A percentile compares a stretch with the other conserved stretches of the same genome.
phyloP scores from a whole-genome alignment of 2,329 filamentous ascomycete species.

The Trichophaea hybrida region DNA sequence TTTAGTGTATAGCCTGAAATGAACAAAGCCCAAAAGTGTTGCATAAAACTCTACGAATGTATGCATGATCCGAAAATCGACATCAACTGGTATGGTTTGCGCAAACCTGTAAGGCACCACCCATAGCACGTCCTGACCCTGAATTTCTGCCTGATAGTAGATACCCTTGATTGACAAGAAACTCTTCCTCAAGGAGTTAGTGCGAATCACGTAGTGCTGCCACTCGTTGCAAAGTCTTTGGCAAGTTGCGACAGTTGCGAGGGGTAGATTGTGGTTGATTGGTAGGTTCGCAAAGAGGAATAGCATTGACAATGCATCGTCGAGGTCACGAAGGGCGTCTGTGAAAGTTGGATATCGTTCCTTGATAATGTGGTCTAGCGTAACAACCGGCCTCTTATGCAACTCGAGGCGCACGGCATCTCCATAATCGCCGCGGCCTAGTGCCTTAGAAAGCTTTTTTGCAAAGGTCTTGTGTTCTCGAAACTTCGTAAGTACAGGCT shows the following conservation, averaged over 20 bases:
- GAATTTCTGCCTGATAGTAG: constrained; percentile 95
- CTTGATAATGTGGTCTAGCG: constrained; percentile 90
- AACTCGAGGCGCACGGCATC: constrained; percentile 84
- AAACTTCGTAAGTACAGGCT: constrained; percentile 86
- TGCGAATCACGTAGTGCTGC: constrained; percentile 90
- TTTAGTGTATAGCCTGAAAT: constrained; percentile 85
- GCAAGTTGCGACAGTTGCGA: constrained; percentile 91
- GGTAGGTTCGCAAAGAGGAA: constrained; percentile 96
- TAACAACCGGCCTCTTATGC: constrained; percentile 77
- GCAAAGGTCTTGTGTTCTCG: constrained; percentile 91
- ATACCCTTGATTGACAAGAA: constrained; percentile 99
- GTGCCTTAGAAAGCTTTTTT: constrained; percentile 89
- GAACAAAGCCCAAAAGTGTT: constrained; percentile 85
- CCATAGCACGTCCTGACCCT: constrained; percentile 95
- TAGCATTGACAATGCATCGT: constrained; percentile 92
- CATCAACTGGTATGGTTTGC: constrained; percentile 79
- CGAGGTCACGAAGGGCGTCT: constrained; percentile 83
- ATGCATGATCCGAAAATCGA: constrained; percentile 98
- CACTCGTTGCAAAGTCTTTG: constrained; percentile 90
- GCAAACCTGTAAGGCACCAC: constrained; percentile 97
- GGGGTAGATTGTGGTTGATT: constrained; percentile 72
- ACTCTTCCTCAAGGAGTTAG: constrained; percentile 81
- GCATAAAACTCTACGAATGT: constrained; percentile 99
- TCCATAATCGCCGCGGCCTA: constrained; percentile 78
- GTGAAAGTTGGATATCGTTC: constrained; percentile 96